Percentiles rank a stretch among this genome's conserved stretches.
phyloP scores from a whole-genome alignment of 805 yeast species.

The Saturnispora silvae region DNA sequence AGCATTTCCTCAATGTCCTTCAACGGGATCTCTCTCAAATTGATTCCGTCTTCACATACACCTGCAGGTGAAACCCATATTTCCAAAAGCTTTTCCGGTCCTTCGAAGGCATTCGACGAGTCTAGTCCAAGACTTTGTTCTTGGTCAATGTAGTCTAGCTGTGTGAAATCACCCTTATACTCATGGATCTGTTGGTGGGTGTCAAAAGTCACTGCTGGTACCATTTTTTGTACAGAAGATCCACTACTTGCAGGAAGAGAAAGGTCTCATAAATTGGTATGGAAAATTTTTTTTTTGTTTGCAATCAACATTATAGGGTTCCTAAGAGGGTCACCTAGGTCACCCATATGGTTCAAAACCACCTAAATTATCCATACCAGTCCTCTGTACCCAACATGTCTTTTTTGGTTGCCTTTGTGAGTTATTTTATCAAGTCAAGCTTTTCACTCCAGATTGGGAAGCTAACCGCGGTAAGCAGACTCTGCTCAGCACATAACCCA shows the following conservation, averaged over 20 bases:
- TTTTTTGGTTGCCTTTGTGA: too few species aligned
- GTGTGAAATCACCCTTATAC: conserved; percentile 11
- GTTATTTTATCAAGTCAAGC: too few species aligned
- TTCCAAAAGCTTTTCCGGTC: conserved; percentile 90
- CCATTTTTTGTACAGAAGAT: conserved; percentile 1
- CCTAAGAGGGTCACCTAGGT: too few species aligned
- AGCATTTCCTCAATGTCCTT: conserved; percentile 61
- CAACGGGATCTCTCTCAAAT: conserved; percentile 54
- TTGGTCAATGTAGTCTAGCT: conserved; percentile 49
- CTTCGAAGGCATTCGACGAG: conserved; percentile 90
- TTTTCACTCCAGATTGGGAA: too few species aligned
- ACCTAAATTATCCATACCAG: not conserved
- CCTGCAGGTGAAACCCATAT: conserved; percentile 68
- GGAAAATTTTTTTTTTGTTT: too few species aligned
- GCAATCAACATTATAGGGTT: too few species aligned
- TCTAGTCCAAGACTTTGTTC: conserved; percentile 70
- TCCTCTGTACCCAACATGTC: not conserved
- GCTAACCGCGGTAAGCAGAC: not conserved
- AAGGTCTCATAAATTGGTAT: too few species aligned
- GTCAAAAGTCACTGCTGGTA: conserved; percentile 11
- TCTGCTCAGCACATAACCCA: not conserved
- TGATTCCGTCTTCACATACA: conserved; percentile 29
- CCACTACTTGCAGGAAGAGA: not conserved
- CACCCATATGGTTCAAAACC: not conserved
- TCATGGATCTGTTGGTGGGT: conserved; percentile 7